phyloP scores from a whole-genome alignment of 768 basidiomycete genomes.

The Pleurotus tuoliensis region DNA sequence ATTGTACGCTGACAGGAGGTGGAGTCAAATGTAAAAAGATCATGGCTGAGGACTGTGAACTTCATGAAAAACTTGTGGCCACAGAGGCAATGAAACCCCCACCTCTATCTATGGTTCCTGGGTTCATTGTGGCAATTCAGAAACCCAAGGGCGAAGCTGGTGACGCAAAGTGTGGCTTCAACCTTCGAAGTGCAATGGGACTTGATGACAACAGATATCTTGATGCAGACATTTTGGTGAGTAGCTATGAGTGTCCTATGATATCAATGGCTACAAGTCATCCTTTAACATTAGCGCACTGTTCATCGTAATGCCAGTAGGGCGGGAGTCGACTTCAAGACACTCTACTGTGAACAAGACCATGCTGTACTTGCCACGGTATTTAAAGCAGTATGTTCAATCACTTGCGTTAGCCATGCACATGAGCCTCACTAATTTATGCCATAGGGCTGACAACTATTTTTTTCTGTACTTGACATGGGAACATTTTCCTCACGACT shows the following conservation, averaged over 20 bases:
- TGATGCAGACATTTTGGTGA: conserved; percentile 8
- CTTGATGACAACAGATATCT: conserved; percentile 3
- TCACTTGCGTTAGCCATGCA: no score
- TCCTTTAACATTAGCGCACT: background rate
- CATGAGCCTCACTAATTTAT: background rate
- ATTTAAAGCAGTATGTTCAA: background rate
- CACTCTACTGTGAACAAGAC: background rate
- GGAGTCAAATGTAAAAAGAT: no score
- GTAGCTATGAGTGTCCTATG: background rate
- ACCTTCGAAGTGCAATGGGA: conserved; percentile 11
- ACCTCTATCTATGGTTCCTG: background rate
- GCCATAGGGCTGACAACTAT: conserved; percentile 1
- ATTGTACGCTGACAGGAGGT: no score
- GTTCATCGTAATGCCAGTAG: background rate
- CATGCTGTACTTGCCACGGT: background rate
- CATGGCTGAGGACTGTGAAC: no score
- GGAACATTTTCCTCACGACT: background rate
- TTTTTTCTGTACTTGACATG: background rate
- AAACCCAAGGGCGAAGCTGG: conserved; percentile 13
- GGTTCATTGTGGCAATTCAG: background rate
- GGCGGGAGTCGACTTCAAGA: conserved; percentile 1
- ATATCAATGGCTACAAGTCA: no score
- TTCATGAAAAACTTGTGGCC: background rate
- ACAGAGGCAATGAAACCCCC: background rate
- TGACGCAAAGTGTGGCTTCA: conserved; percentile 8